Conservation (phyloP, 148 eudicot genomes). For the Vaccinium macrocarpon region DNA sequence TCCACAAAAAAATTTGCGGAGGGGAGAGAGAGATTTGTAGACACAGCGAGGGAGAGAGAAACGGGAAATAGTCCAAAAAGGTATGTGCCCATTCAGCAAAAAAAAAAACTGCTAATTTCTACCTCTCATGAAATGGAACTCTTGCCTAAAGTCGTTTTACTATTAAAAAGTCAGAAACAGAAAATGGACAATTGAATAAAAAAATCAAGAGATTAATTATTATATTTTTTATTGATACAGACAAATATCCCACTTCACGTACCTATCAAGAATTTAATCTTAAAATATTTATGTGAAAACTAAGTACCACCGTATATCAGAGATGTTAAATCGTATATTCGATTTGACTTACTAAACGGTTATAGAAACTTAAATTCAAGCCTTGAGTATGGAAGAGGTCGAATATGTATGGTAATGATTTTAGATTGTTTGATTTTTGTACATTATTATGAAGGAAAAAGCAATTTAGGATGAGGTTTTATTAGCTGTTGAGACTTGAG, state of each 20-base stretch:
- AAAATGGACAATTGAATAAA: not conserved
- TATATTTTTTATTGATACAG: not conserved
- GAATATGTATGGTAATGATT: not conserved
- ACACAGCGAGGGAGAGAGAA: conserved; percentile 1
- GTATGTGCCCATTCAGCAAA: not conserved
- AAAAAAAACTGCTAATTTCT: not conserved
- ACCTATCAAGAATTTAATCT: not conserved
- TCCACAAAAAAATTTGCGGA: not conserved
- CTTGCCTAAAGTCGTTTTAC: not conserved
- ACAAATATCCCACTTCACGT: not conserved
- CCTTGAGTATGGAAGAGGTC: not conserved
- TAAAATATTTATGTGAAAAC: not conserved
- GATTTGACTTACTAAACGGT: not conserved
- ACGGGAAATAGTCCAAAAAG: not conserved
- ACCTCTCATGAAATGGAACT: not conserved
- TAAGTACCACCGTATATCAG: not conserved
- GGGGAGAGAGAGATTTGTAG: not conserved
- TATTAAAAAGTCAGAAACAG: not conserved
- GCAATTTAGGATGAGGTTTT: not conserved
- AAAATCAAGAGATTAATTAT: not conserved
- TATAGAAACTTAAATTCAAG: not conserved
- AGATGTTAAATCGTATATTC: not conserved
- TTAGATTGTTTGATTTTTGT: not conserved
- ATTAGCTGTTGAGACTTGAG: conserved; percentile 6
- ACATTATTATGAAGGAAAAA: not conserved